Conservation (phyloP, 306 rosid species). For the Medicago arabica region DNA sequence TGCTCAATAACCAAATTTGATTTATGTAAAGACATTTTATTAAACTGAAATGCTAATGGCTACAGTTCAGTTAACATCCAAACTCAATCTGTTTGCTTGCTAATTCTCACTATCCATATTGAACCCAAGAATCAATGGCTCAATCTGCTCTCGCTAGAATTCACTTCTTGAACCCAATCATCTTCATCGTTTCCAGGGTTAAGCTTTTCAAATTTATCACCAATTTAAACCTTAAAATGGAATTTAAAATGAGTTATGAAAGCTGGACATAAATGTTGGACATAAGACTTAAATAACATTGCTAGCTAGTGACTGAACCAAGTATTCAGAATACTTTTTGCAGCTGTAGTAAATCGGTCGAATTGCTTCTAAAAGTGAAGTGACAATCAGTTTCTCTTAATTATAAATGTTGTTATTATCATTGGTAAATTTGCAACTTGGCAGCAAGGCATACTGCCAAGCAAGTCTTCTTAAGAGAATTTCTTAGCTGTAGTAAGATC, state of each 20-base stretch:
- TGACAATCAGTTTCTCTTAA: too few relatives aligned
- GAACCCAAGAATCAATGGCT: not conserved
- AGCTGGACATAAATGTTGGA: not conserved
- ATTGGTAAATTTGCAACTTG: too few relatives aligned
- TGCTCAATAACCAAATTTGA: not conserved
- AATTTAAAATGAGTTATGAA: not conserved
- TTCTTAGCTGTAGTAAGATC: too few relatives aligned
- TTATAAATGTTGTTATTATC: too few relatives aligned
- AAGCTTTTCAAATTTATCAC: not conserved
- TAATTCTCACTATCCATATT: not conserved
- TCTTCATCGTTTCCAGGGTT: too few relatives aligned
- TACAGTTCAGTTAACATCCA: not conserved
- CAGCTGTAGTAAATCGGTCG: too few relatives aligned
- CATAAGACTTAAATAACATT: too few relatives aligned
- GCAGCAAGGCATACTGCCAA: too few relatives aligned
- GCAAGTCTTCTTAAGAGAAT: too few relatives aligned
- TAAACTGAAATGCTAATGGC: constrained; percentile 15
- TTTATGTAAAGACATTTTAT: not conserved
- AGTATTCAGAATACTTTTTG: too few relatives aligned
- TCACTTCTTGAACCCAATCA: not conserved
- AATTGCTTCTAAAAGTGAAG: too few relatives aligned
- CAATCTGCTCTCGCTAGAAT: not conserved
- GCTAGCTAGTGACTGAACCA: not conserved
- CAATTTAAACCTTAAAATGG: not conserved
- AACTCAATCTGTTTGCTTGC: not conserved